Evolutionary conservation across 2,329 filamentous ascomycete species (phyloP).

Genomic region (Exserohilum rostratum): DNA sequence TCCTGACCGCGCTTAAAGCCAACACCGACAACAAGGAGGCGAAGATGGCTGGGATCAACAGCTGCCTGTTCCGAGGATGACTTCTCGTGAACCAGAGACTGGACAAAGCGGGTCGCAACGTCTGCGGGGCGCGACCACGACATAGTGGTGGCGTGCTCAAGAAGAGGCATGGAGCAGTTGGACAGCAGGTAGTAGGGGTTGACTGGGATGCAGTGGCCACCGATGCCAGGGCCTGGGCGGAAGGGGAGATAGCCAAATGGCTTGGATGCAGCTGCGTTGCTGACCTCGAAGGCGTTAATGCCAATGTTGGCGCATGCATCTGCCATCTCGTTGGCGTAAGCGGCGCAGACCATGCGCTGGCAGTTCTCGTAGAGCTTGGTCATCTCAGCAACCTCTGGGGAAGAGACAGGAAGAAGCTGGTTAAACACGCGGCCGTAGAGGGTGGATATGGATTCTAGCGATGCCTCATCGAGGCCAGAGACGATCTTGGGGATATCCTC

Average conservation of each 20-base stretch:
- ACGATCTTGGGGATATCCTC: conserved; percentile 61
- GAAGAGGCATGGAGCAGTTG: conserved; percentile 56
- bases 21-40: conserved; percentile 61
- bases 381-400: conserved; percentile 63
- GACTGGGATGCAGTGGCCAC: conserved; percentile 63
- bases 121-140: conserved; percentile 53
- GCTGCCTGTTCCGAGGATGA: not conserved
- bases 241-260: conserved; percentile 59
- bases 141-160: conserved; percentile 52
- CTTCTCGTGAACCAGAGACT: conserved; percentile 3
- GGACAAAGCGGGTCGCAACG: conserved; percentile 29
- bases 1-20: conserved; percentile 60
- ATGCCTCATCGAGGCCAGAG: conserved; percentile 53
- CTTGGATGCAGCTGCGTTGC: conserved; percentile 56
- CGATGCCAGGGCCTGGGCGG: conserved; percentile 58
- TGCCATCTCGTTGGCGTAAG: conserved; percentile 64
- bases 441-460: conserved; percentile 53
- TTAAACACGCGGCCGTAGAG: conserved; percentile 59
- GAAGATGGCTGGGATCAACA: conserved; percentile 16
- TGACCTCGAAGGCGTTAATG: conserved; percentile 60
- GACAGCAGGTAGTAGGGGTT: conserved; percentile 59
- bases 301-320: conserved; percentile 55
- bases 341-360: conserved; percentile 62
- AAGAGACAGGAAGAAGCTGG: conserved; percentile 57
- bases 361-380: conserved; percentile 66